Evolutionary conservation across 2,329 filamentous ascomycete genomes (phyloP).

Genomic region (Celoporthe dispersa): DNA sequence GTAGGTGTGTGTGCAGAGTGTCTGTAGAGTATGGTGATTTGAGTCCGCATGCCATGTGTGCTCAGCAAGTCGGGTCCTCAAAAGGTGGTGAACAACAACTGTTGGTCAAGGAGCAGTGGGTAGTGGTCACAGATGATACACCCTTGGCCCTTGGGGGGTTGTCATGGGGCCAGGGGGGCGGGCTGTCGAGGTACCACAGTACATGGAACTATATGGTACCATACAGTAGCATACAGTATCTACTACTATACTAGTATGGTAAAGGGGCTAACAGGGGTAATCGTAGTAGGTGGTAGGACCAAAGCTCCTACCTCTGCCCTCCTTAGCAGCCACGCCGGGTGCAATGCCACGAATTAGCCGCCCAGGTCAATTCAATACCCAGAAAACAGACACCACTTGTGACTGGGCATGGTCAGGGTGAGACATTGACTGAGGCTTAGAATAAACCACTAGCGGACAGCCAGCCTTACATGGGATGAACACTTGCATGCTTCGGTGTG

Average conservation of each 20-base stretch:
- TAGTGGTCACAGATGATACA: neutral
- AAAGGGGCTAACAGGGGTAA: slow-evolving; percentile 12
- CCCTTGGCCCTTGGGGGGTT: neutral
- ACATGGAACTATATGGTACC: neutral
- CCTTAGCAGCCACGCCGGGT: neutral
- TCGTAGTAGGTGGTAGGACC: neutral
- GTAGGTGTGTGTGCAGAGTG: neutral
- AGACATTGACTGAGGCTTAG: neutral
- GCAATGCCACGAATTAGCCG: neutral
- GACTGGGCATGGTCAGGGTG: neutral
- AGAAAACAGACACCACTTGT: neutral
- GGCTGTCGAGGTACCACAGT: neutral
- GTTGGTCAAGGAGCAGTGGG: neutral
- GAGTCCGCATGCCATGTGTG: neutral
- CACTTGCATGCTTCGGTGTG: neutral
- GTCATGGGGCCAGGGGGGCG: neutral
- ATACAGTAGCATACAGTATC: neutral
- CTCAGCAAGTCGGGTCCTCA: neutral
- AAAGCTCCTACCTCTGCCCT: neutral
- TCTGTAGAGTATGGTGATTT: slow-evolving; percentile 3
- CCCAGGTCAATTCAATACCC: neutral
- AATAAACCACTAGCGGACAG: neutral
- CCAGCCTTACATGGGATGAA: neutral
- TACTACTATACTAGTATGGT: too few species aligned
- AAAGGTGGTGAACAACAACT: neutral